Evolutionary conservation across 257 asterid species (phyloP).

Genomic region (Marsdenia floribunda): DNA sequence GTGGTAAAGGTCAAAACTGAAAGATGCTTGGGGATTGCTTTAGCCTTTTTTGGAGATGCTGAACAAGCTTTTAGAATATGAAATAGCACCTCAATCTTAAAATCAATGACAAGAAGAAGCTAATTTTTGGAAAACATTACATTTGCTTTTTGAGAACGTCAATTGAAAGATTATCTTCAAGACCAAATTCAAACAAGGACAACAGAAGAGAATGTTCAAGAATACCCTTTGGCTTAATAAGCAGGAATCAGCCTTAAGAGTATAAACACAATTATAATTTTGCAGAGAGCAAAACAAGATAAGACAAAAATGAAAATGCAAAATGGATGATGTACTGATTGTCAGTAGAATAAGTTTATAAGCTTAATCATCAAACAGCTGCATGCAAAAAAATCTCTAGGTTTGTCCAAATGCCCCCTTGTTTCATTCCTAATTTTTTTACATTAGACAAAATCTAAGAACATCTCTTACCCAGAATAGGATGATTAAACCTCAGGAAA

Average conservation of each 20-base stretch:
- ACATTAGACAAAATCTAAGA: not conserved
- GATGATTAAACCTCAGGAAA: not conserved
- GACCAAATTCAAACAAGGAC: not conserved
- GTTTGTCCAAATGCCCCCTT: not conserved
- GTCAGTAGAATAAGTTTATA: not conserved
- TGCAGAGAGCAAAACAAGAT: not conserved
- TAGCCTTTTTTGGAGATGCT: not conserved
- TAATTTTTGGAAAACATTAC: not conserved
- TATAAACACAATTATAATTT: not conserved
- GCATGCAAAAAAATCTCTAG: not conserved
- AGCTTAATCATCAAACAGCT: not conserved
- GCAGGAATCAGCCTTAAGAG: not conserved
- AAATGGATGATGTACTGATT: not conserved
- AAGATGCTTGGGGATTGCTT: not conserved
- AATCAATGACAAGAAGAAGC: not conserved
- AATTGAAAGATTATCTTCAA: not conserved
- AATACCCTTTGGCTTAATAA: not conserved
- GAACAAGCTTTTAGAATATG: not conserved
- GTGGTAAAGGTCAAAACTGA: not conserved
- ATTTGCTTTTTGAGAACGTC: not conserved
- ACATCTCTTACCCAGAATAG: not conserved
- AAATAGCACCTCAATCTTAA: not conserved
- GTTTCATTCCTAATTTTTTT: slow-evolving; percentile 1
- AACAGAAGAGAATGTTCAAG: not conserved
- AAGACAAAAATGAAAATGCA: not conserved